phyloP scores from a whole-genome alignment of 345 rosid genomes.

The Eucalyptus regnans region DNA sequence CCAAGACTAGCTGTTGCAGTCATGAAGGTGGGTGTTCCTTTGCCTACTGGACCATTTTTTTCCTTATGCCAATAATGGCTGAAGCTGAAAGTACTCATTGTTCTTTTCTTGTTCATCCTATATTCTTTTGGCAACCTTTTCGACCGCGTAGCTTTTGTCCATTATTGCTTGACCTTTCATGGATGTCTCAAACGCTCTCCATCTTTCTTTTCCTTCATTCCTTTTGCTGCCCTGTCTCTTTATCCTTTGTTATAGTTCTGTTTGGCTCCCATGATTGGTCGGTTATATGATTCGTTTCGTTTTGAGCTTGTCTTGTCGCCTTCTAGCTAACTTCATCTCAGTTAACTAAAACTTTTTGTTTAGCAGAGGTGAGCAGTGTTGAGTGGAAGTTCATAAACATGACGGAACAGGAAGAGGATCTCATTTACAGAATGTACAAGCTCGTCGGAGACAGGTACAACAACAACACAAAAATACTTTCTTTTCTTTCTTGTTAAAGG shows the following conservation, averaged over 20 bases:
- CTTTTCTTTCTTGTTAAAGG: neutral
- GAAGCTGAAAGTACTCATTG: neutral
- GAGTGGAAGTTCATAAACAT: conserved; percentile 81
- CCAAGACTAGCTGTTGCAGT: neutral
- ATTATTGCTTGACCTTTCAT: neutral
- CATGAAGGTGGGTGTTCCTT: neutral
- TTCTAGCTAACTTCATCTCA: neutral
- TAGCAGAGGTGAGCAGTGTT: conserved; percentile 73
- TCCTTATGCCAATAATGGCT: neutral
- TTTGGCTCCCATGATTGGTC: neutral
- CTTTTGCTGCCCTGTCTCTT: neutral
- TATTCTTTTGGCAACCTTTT: neutral
- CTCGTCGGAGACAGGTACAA: conserved; percentile 76
- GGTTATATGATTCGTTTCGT: neutral
- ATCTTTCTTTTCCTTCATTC: neutral
- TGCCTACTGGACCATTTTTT: neutral
- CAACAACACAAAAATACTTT: neutral
- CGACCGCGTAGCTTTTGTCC: neutral
- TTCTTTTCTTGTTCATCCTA: neutral
- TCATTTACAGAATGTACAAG: conserved; percentile 66
- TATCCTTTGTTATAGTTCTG: neutral
- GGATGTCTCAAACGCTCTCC: neutral
- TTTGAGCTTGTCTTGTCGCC: neutral
- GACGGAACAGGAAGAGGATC: conserved; percentile 89
- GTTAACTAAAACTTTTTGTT: neutral